phyloP scores from a whole-genome alignment of 1,284 basidiomycete species.

The Vanrija humicola region DNA sequence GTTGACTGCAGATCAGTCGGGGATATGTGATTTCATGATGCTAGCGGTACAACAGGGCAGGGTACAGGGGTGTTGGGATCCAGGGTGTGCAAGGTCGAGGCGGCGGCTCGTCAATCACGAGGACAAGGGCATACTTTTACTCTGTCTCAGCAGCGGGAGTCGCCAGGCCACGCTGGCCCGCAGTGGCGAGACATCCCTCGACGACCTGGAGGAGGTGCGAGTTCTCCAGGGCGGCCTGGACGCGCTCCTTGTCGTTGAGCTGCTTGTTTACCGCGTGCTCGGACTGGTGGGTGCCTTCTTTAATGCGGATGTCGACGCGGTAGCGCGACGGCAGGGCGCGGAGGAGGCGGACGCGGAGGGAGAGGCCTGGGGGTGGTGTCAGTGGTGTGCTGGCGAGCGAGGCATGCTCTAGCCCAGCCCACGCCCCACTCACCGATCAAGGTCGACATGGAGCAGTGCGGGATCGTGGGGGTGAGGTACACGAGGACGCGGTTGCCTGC shows the following conservation, averaged over 20 bases:
- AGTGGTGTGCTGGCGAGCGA: background rate
- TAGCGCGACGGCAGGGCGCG: conserved; percentile 86
- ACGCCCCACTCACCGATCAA: conserved; percentile 70
- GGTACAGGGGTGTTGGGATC: too few species aligned
- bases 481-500: conserved; percentile 69
- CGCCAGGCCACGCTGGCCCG: conserved; percentile 46
- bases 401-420: background rate
- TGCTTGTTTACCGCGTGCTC: conserved; percentile 97
- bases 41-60: too few species aligned
- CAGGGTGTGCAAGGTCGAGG: too few species aligned
- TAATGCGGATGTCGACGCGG: conserved; percentile 91
- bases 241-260: conserved; percentile 96
- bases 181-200: conserved; percentile 72
- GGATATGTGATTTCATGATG: too few species aligned
- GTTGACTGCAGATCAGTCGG: too few species aligned
- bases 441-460: conserved; percentile 97
- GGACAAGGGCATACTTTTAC: too few species aligned
- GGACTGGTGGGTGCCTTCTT: conserved; percentile 92
- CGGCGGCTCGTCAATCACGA: too few species aligned
- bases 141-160: background rate
- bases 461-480: conserved; percentile 95
- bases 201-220: conserved; percentile 78
- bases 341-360: conserved; percentile 84
- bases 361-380: conserved; percentile 62
- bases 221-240: conserved; percentile 95